Conservation (phyloP, 1,284 basidiomycete genomes). For the Sporisorium scitamineum region DNA sequence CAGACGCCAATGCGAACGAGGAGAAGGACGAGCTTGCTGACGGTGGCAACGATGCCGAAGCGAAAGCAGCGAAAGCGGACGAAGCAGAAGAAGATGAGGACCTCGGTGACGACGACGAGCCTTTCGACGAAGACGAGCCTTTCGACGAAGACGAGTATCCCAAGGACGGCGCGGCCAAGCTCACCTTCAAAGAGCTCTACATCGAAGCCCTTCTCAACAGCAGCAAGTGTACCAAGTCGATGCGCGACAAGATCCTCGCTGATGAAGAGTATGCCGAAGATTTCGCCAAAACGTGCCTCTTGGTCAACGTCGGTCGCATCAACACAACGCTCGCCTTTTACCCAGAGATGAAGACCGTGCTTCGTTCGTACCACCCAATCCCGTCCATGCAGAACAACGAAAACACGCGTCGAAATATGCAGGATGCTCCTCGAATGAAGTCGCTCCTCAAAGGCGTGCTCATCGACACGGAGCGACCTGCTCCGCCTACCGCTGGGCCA, state of each 20-base stretch:
- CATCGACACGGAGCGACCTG: slow-evolving; percentile 76
- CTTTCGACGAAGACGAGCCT: slow-evolving; percentile 39
- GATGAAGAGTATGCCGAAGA: slow-evolving; percentile 83
- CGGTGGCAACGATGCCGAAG: slow-evolving; percentile 21
- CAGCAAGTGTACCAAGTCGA: slow-evolving; percentile 84
- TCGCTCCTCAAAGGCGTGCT: slow-evolving; percentile 80
- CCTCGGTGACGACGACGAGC: slow-evolving; percentile 37
- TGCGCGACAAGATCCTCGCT: slow-evolving; percentile 85
- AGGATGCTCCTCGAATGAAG: slow-evolving; percentile 84
- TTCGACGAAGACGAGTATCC: slow-evolving; percentile 51
- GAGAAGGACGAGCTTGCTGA: slow-evolving; percentile 53
- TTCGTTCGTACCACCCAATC: slow-evolving; percentile 84
- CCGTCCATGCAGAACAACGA: slow-evolving; percentile 79
- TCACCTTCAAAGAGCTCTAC: slow-evolving; percentile 84
- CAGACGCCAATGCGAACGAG: slow-evolving; percentile 26
- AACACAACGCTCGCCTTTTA: slow-evolving; percentile 89
- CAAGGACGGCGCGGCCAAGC: slow-evolving; percentile 55
- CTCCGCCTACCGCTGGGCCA: slow-evolving; percentile 54
- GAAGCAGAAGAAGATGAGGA: slow-evolving; percentile 32
- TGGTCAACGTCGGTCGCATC: slow-evolving; percentile 91
- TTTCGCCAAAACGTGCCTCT: slow-evolving; percentile 81
- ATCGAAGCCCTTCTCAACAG: slow-evolving; percentile 82
- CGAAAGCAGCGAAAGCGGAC: slow-evolving; percentile 10
- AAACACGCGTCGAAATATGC: slow-evolving; percentile 78
- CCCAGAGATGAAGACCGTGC: slow-evolving; percentile 81